phyloP scores from a whole-genome alignment of 2,329 filamentous ascomycete species.

The Hysterium pulicare region DNA sequence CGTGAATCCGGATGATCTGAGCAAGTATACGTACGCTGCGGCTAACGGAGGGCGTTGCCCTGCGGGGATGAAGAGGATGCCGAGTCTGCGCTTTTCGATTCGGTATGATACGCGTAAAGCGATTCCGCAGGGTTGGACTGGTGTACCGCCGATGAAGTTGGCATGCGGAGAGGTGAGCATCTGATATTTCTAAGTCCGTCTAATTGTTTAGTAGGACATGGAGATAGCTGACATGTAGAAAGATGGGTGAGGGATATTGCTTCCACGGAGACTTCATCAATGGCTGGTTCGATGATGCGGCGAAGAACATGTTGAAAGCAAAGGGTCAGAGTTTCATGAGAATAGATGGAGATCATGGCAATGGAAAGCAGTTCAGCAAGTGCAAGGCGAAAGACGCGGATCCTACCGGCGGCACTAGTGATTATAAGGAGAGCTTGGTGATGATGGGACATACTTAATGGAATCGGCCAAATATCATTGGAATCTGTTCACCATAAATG shows the following conservation, averaged over 20 bases:
- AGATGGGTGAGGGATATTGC: constrained; percentile 29
- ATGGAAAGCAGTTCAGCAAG: constrained; percentile 18
- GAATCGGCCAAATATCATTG: too few relatives aligned
- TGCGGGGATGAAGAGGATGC: constrained; percentile 40
- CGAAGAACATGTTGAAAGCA: constrained; percentile 36
- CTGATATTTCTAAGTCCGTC: too few relatives aligned
- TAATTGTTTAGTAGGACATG: too few relatives aligned
- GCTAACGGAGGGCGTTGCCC: constrained; percentile 38
- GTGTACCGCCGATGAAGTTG: constrained; percentile 39
- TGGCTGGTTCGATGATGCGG: constrained; percentile 39
- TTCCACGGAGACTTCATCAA: constrained; percentile 46
- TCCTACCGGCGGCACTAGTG: constrained; percentile 35
- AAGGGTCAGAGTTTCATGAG: constrained; percentile 27
- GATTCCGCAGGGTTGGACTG: constrained; percentile 41
- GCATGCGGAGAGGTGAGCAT: too few relatives aligned
- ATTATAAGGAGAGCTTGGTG: constrained; percentile 33
- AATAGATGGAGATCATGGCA: constrained; percentile 32
- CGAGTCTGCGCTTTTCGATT: constrained; percentile 42
- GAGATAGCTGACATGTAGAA: neutral
- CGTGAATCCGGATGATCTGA: constrained; percentile 27
- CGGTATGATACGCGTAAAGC: constrained; percentile 41
- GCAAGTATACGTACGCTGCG: constrained; percentile 20
- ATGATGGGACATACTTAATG: too few relatives aligned
- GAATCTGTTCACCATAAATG: too few relatives aligned
- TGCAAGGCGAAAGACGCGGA: constrained; percentile 36